These are phyloP conservation scores for Plasmodium cynomolgi DNA, from an alignment of 169 alveolate species.

Conservation along the genomic window DNA sequence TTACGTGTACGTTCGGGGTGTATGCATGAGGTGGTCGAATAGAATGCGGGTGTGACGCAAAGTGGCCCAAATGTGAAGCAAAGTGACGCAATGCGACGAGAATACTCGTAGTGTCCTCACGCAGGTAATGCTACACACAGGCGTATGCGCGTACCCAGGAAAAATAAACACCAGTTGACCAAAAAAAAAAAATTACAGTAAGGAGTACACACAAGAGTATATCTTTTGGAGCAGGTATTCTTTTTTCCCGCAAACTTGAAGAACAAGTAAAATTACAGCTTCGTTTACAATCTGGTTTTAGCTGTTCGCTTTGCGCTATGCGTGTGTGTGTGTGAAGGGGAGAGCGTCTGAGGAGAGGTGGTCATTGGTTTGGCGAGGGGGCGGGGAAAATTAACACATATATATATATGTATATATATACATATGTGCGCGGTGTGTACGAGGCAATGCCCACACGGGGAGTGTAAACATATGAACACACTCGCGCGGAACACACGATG, in stretches of 20 bases:
- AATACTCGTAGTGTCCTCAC: not conserved
- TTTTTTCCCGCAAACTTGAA: not conserved
- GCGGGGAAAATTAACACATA: too few species aligned
- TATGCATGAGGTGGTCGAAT: not conserved
- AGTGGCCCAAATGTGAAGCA: too few species aligned
- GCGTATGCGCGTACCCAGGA: not conserved
- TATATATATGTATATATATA: too few species aligned
- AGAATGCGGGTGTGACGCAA: not conserved
- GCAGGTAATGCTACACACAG: not conserved
- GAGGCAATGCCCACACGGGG: not conserved
- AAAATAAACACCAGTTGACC: not conserved
- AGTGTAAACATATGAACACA: not conserved
- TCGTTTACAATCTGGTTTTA: not conserved
- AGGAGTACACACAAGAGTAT: not conserved
- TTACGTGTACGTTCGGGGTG: not conserved
- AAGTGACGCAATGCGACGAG: not conserved
- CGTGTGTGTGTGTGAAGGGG: not conserved
- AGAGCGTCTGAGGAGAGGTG: not conserved
- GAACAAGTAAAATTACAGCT: not conserved
- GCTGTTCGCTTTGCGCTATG: not conserved
- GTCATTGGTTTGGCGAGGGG: not conserved
- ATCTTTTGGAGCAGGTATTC: not conserved
- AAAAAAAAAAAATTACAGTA: not conserved
- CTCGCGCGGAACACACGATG: not conserved
- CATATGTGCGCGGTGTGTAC: not conserved